These are phyloP conservation scores for Umbelopsis sp. DNA, from an alignment of 192 early-diverging fungal species.

Conservation along the genomic window DNA sequence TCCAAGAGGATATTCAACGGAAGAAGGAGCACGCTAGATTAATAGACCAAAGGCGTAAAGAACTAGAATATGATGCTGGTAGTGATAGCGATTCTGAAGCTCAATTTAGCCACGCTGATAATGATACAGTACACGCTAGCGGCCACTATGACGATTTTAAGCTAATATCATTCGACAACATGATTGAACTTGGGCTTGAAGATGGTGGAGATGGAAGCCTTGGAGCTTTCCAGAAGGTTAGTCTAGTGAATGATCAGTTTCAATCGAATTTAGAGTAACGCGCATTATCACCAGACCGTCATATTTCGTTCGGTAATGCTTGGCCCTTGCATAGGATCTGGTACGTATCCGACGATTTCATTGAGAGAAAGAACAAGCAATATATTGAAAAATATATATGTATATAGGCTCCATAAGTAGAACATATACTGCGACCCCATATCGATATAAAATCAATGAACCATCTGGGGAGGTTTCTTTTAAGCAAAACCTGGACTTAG, in stretches of 20 bases:
- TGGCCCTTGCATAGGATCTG: slow-evolving; percentile 37
- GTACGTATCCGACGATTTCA: neutral
- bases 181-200: slow-evolving; percentile 27
- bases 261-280: neutral
- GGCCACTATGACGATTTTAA: slow-evolving; percentile 25
- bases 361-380: neutral
- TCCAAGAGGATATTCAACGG: slow-evolving; percentile 30
- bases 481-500: slow-evolving; percentile 33
- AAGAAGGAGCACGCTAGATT: slow-evolving; percentile 33
- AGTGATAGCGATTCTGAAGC: slow-evolving; percentile 27
- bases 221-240: slow-evolving; percentile 24
- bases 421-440: slow-evolving; percentile 34
- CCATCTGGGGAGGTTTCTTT: slow-evolving; percentile 28
- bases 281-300: slow-evolving; percentile 19
- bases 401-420: slow-evolving; percentile 36
- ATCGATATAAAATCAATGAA: slow-evolving; percentile 19
- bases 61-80: slow-evolving; percentile 20
- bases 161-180: slow-evolving; percentile 30
- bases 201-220: slow-evolving; percentile 16
- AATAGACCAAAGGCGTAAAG: slow-evolving; percentile 22
- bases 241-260: neutral
- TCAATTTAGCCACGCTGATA: neutral
- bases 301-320: slow-evolving; percentile 34
- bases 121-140: neutral
- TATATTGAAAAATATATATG: slow-evolving; percentile 9